Percentiles rank a stretch among this genome's conserved stretches.
Evolutionary conservation across 1,284 basidiomycete genomes (phyloP).

Genomic region (Marasmius tenuissimus): DNA sequence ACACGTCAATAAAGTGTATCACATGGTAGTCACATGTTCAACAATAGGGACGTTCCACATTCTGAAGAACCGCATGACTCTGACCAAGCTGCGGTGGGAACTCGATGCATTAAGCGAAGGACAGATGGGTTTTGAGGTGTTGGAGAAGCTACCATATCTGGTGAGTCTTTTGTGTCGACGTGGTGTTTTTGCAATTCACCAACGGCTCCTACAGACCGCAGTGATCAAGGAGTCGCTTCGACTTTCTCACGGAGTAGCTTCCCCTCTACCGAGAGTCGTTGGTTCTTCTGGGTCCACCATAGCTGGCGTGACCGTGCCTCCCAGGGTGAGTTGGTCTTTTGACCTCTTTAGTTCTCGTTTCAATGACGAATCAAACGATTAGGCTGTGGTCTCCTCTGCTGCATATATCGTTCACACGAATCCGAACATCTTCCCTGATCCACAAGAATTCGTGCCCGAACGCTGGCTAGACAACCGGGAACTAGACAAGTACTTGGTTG

Average conservation of each 20-base stretch:
- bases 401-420: constrained; percentile 8
- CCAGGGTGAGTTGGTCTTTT: constrained; percentile 1
- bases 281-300: not conserved
- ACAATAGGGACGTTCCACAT: no score
- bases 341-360: not conserved
- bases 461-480: constrained; percentile 1
- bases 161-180: constrained; percentile 10
- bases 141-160: constrained; percentile 35
- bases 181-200: not conserved
- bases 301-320: constrained; percentile 3
- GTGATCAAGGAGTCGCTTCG: constrained; percentile 12
- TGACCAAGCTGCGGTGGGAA: constrained; percentile 22
- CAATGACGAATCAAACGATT: not conserved
- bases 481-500: not conserved
- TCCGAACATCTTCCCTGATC: constrained; percentile 4
- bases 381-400: not conserved
- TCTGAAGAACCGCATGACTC: no score
- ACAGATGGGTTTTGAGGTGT: constrained; percentile 16
- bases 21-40: no score
- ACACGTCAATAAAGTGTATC: no score
- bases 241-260: constrained; percentile 2
- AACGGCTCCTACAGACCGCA: constrained; percentile 1
- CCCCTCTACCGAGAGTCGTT: constrained; percentile 5
- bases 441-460: constrained; percentile 5
- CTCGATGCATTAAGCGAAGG: constrained; percentile 21